Evolutionary conservation across 1,284 basidiomycete species (phyloP).

Genomic region (Puccinia coronata): DNA sequence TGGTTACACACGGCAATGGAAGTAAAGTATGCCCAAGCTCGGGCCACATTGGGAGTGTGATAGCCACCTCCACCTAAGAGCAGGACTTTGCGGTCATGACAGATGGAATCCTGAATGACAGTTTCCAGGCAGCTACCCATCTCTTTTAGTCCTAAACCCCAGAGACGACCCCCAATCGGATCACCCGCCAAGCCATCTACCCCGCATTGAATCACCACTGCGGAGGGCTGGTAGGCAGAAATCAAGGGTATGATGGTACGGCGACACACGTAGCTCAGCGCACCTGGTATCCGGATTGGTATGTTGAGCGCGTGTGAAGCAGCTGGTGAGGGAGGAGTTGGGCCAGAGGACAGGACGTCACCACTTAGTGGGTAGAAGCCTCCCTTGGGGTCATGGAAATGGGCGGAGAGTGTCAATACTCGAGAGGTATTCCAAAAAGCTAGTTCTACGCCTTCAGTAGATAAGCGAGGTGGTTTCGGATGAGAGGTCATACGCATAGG

Average conservation of each 20-base stretch:
- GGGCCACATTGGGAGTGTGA: slow-evolving; percentile 74
- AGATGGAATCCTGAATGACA: slow-evolving; percentile 66
- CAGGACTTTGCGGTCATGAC: slow-evolving; percentile 67
- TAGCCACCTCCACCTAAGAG: slow-evolving; percentile 68
- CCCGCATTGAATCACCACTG: slow-evolving; percentile 79
- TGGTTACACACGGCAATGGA: slow-evolving; percentile 70
- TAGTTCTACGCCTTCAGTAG: slow-evolving; percentile 66
- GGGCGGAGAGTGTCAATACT: slow-evolving; percentile 63
- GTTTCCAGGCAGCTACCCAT: slow-evolving; percentile 70
- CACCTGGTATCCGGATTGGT: slow-evolving; percentile 45
- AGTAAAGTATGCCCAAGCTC: slow-evolving; percentile 80
- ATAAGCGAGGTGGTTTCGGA: slow-evolving; percentile 65
- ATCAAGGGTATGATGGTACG: slow-evolving; percentile 66
- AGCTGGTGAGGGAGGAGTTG: slow-evolving; percentile 38
- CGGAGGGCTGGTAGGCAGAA: slow-evolving; percentile 72
- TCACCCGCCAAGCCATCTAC: slow-evolving; percentile 82
- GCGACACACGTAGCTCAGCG: slow-evolving; percentile 68
- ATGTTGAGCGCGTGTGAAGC: slow-evolving; percentile 50
- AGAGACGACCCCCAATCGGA: slow-evolving; percentile 67
- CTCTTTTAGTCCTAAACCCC: slow-evolving; percentile 72
- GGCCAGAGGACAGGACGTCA: slow-evolving; percentile 64
- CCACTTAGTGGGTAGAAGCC: slow-evolving; percentile 67
- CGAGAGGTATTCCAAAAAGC: slow-evolving; percentile 61
- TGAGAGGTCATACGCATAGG: slow-evolving; percentile 54
- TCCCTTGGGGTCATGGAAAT: slow-evolving; percentile 70